A percentile compares a stretch with the other conserved stretches of the same genome.
Evolutionary conservation across 2,329 filamentous ascomycete genomes (phyloP).

Genomic region (Colletotrichum coccodes): DNA sequence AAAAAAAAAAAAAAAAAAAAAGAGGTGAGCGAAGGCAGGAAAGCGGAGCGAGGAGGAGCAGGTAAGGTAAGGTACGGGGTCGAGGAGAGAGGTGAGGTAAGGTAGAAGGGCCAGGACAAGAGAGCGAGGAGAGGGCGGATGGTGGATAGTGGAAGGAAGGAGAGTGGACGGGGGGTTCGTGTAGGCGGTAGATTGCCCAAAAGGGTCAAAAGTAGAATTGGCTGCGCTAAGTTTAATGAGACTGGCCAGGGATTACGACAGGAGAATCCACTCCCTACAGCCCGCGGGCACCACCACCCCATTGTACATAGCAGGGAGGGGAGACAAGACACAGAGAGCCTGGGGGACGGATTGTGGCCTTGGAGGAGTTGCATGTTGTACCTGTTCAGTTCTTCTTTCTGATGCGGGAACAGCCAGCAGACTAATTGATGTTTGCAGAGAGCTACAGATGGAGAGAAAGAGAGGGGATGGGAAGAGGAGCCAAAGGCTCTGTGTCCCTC

Average conservation of each 20-base stretch:
- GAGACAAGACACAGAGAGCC: constrained; percentile 20
- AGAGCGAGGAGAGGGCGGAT: constrained; percentile 16
- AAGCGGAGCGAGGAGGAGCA: constrained; percentile 23
- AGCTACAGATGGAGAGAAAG: background rate
- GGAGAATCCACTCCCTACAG: constrained; percentile 18
- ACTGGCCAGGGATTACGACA: constrained; percentile 39
- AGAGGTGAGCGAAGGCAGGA: constrained; percentile 23
- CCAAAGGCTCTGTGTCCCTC: background rate
- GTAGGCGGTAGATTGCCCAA: constrained; percentile 48
- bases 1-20: constrained; percentile 21
- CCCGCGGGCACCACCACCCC: constrained; percentile 9
- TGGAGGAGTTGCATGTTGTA: background rate
- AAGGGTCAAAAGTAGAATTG: constrained; percentile 46
- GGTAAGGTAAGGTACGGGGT: constrained; percentile 7
- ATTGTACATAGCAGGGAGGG: background rate
- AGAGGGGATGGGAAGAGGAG: background rate
- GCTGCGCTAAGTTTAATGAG: constrained; percentile 55
- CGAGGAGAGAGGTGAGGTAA: constrained; percentile 11
- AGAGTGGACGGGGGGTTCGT: constrained; percentile 38
- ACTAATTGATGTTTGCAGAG: background rate
- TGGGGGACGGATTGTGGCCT: constrained; percentile 33
- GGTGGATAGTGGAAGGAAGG: constrained; percentile 29
- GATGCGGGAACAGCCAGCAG: background rate
- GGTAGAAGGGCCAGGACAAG: constrained; percentile 13
- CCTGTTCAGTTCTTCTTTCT: background rate